These are phyloP conservation scores for Phytophthora vignae DNA, from an alignment of 352 stramenopile genomes.

Conservation along the genomic window DNA sequence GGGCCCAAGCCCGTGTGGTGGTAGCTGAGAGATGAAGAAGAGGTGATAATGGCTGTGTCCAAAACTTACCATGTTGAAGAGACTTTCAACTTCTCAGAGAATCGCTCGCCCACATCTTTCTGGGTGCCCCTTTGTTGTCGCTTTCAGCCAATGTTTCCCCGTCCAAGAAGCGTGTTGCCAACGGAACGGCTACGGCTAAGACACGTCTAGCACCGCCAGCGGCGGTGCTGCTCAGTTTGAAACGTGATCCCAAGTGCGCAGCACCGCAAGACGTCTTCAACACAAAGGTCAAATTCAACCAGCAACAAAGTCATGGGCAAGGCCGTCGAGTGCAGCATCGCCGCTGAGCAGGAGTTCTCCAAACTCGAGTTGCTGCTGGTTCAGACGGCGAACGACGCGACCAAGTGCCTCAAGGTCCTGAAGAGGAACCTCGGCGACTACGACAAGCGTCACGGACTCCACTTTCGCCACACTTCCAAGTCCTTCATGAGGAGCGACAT, in stretches of 20 bases:
- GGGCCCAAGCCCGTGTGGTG: too few relatives aligned
- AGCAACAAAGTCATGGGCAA: slow-evolving; percentile 22
- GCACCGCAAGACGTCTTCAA: background rate
- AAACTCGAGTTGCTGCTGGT: slow-evolving; percentile 28
- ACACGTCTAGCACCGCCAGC: background rate
- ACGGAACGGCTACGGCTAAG: background rate
- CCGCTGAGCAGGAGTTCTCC: slow-evolving; percentile 27
- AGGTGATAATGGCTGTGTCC: background rate
- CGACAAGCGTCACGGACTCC: slow-evolving; percentile 29
- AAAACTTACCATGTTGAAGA: background rate
- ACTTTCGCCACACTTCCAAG: slow-evolving; percentile 34
- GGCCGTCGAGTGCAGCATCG: slow-evolving; percentile 2
- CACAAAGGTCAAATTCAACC: background rate
- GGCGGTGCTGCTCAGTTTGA: slow-evolving; percentile 12
- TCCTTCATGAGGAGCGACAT: slow-evolving; percentile 44
- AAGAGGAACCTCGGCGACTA: slow-evolving; percentile 38
- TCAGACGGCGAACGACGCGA: slow-evolving; percentile 25
- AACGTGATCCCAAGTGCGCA: slow-evolving; percentile 7
- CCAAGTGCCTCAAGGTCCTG: slow-evolving; percentile 31
- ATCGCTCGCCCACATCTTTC: background rate
- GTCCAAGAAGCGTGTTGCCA: background rate
- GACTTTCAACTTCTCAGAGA: background rate
- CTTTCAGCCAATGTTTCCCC: slow-evolving; percentile 2
- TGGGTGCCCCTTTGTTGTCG: background rate
- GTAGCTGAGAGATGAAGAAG: background rate